Base-by-base conservation (phyloP, 2,329 filamentous ascomycete genomes). In the Botrytis elliptica region DNA sequence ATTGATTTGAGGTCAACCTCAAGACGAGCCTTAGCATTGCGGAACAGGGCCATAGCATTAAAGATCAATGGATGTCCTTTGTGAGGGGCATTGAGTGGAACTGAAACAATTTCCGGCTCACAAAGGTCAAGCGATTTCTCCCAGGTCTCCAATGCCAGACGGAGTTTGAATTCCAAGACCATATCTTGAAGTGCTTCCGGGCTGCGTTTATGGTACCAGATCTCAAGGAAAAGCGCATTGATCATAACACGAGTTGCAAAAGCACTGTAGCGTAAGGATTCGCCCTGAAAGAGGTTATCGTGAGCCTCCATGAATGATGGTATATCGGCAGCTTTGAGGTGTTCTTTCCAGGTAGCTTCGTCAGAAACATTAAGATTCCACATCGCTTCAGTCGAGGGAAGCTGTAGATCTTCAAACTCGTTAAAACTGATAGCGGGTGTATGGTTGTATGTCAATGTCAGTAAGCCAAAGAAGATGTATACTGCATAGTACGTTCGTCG, bases 181-280 rank as follows among this genome's bases (percentile, higher is more conserved):
- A 98, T 95, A 81, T 98, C 95, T 84, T 98, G 96, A 59, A 98
- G 87, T 69, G 95, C 95, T 82, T 98, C 95, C n/a, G 95, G 95
- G 82, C 94, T 98, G 81, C 96, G 93, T 88, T 98, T 98, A 85
- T 98, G 94, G 81, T 97, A 97, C 96, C 96, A 99, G 4, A 98
- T 95, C 83, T 98, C 96, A 67, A 99, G 88, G 87, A 98, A 99
- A 77, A 99, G 87, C 18, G 96, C 95, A 81, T 98, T 99, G 87
- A 98, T 98, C 93, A 99, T 97, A 77, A 98, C 94, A 76, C 96
- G 93, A 18, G 96, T 97, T 8, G 95, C 95, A 82, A 98, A 99
- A 1, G 95, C 95, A 81, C 95, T 98, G 86, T 98, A 99, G 79
- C 92, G 92, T 70, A 95, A 89, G 74, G 89, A 89, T 81, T 98